These are phyloP conservation scores for Rhizopogon sp. DNA, from an alignment of 768 basidiomycete genomes.

Conservation along the genomic window DNA sequence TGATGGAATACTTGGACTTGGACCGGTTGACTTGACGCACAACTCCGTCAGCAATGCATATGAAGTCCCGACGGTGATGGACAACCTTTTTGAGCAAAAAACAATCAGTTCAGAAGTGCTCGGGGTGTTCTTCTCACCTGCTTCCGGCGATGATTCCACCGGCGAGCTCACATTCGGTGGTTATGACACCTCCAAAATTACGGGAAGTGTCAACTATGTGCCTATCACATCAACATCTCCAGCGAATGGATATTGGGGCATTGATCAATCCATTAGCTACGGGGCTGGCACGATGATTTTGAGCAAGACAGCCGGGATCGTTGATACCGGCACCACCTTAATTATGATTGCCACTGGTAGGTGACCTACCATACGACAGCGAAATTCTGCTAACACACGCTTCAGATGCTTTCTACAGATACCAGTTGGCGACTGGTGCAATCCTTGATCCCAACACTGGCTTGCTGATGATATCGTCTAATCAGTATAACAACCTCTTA, in stretches of 20 bases:
- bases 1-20: conserved; percentile 26
- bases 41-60: not conserved
- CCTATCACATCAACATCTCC: conserved; percentile 27
- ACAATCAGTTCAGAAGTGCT: conserved; percentile 21
- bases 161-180: conserved; percentile 17
- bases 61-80: conserved; percentile 19
- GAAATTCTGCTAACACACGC: not conserved
- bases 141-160: conserved; percentile 2
- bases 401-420: conserved; percentile 17
- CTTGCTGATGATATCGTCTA: conserved; percentile 6
- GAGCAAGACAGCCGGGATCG: conserved; percentile 23
- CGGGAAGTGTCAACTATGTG: conserved; percentile 10
- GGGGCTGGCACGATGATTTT: conserved; percentile 18
- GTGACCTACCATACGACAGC: not conserved
- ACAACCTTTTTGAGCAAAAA: conserved; percentile 28
- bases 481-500: conserved; percentile 1
- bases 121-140: conserved; percentile 28
- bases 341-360: conserved; percentile 8
- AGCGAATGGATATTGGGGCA: conserved; percentile 28
- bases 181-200: conserved; percentile 7
- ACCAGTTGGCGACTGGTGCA: conserved; percentile 21
- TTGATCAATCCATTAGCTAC: conserved; percentile 26
- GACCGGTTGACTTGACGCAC: not conserved
- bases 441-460: conserved; percentile 5
- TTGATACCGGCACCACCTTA: conserved; percentile 35